phyloP scores from a whole-genome alignment of 75 land plant genomes.

The Cupressus sempervirens region DNA sequence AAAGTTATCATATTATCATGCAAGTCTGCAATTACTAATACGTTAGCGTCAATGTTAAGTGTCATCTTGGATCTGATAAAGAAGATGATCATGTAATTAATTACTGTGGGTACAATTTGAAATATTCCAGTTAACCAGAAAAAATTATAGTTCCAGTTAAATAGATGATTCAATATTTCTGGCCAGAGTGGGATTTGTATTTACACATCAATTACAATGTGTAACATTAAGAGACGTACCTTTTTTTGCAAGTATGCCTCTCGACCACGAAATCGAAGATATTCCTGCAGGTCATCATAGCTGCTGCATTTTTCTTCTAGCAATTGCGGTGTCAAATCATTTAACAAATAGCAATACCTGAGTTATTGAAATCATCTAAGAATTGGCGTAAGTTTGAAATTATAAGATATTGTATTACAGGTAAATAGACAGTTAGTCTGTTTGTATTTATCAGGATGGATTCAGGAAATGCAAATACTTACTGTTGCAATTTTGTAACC shows the following conservation, averaged over 20 bases:
- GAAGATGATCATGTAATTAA: neutral
- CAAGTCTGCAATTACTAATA: neutral
- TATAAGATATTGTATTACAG: neutral
- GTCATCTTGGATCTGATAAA: neutral
- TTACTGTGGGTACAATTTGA: neutral
- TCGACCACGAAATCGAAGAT: constrained; percentile 73
- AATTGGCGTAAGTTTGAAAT: neutral
- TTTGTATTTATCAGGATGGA: neutral
- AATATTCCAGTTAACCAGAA: neutral
- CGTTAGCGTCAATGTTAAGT: neutral
- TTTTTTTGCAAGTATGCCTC: constrained; percentile 92
- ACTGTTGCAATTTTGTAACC: constrained; percentile 87
- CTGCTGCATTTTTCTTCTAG: constrained; percentile 48
- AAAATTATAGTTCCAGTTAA: neutral
- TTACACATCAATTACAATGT: neutral
- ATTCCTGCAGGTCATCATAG: constrained; percentile 66
- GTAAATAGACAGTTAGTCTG: neutral
- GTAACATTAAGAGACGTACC: constrained; percentile 30
- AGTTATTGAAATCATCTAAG: constrained; percentile 10
- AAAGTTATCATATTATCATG: neutral
- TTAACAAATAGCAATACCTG: constrained; percentile 92
- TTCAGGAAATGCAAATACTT: constrained; percentile 20
- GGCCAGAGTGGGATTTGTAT: neutral
- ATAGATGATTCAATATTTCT: constrained; percentile 9
- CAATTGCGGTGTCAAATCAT: constrained; percentile 80